Evolutionary conservation across 2,329 filamentous ascomycete genomes (phyloP).

Genomic region (Ceratocystis harringtonii): DNA sequence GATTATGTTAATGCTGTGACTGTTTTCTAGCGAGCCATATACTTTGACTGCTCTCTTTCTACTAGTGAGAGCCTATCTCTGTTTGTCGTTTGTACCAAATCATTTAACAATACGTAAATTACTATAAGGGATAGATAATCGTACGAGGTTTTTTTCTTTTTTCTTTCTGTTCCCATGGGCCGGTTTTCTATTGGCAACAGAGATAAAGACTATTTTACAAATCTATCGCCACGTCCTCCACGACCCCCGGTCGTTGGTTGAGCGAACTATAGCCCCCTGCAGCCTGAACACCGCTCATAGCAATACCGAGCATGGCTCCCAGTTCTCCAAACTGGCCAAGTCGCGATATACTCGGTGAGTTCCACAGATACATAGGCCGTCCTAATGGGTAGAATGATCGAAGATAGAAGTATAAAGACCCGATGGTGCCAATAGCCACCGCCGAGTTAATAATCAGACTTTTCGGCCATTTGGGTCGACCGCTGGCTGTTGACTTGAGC

Average conservation of each 20-base stretch:
- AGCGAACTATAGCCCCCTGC: slow-evolving; percentile 4
- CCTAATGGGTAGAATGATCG: slow-evolving; percentile 32
- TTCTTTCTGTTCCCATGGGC: background rate
- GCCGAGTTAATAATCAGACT: slow-evolving; percentile 21
- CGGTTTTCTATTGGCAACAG: background rate
- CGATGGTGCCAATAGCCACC: slow-evolving; percentile 27
- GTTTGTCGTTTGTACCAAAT: background rate
- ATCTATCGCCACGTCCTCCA: slow-evolving; percentile 14
- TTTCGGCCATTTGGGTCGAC: slow-evolving; percentile 4
- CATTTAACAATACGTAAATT: background rate
- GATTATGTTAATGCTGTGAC: slow-evolving; percentile 79
- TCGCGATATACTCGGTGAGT: slow-evolving; percentile 22
- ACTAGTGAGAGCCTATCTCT: background rate
- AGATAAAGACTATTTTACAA: slow-evolving; percentile 10
- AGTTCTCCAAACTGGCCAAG: slow-evolving; percentile 34
- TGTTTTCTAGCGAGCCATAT: slow-evolving; percentile 49
- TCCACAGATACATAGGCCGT: slow-evolving; percentile 31
- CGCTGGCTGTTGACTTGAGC: background rate
- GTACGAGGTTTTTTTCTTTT: background rate
- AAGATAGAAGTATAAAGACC: slow-evolving; percentile 26
- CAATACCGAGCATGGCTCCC: slow-evolving; percentile 30
- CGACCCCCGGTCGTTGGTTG: background rate
- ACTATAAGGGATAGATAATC: background rate
- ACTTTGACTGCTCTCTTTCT: background rate
- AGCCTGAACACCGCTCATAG: slow-evolving; percentile 8